Evolutionary conservation across 2,329 filamentous ascomycete genomes (phyloP).

Genomic region (Macroventuria anomochaeta): DNA sequence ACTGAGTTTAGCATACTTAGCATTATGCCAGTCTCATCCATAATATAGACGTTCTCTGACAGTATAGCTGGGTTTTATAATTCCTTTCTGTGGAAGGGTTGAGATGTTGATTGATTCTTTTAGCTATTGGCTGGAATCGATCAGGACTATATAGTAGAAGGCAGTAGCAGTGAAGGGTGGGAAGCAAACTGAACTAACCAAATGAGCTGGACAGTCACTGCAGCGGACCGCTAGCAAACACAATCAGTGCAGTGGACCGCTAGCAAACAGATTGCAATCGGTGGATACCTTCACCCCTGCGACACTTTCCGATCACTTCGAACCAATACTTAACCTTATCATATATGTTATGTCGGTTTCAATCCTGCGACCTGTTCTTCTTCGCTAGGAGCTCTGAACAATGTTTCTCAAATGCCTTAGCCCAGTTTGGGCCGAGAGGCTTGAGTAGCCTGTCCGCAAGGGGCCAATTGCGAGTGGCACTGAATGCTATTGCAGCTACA

Average conservation of each 20-base stretch:
- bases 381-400: not conserved
- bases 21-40: conserved; percentile 21
- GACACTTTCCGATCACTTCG: not conserved
- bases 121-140: too few relatives aligned
- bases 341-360: not conserved
- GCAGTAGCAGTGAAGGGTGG: too few relatives aligned
- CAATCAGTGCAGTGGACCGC: too few relatives aligned
- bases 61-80: not conserved
- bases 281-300: too few relatives aligned
- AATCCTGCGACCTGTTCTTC: not conserved
- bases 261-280: too few relatives aligned
- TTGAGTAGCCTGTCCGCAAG: not conserved
- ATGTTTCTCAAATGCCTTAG: not conserved
- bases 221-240: too few relatives aligned
- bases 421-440: not conserved
- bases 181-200: too few relatives aligned
- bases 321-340: not conserved
- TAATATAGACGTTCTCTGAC: not conserved
- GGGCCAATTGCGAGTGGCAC: not conserved
- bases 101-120: too few relatives aligned
- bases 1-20: conserved; percentile 22
- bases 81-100: too few relatives aligned
- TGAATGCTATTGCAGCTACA: not conserved
- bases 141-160: too few relatives aligned
- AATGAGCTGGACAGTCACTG: too few relatives aligned